A percentile compares a stretch with the other conserved stretches of the same genome.
Conservation (phyloP, 805 yeast genomes). For the Candida sonorensis region DNA sequence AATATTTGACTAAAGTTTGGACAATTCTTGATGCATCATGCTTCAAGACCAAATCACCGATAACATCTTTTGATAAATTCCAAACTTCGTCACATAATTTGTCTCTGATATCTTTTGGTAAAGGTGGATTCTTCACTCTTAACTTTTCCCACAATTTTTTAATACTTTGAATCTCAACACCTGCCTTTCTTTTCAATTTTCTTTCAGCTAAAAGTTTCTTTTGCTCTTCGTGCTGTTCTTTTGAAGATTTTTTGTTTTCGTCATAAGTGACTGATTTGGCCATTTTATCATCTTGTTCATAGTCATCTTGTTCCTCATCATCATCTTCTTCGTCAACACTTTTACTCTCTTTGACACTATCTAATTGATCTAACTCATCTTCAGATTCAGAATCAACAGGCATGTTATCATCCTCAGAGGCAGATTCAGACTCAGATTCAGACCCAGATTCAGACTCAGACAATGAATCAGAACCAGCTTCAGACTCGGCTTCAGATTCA, state of each 20-base stretch:
- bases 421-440: conserved; percentile 4
- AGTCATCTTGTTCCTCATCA: conserved; percentile 22
- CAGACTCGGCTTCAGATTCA: conserved; percentile 17
- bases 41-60: conserved; percentile 81
- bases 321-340: too few species aligned
- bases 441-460: conserved; percentile 6
- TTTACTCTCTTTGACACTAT: conserved; percentile 24
- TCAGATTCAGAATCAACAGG: conserved; percentile 10
- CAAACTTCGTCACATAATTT: conserved; percentile 79
- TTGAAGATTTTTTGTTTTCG: conserved; percentile 40
- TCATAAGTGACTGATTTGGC: conserved; percentile 26
- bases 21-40: conserved; percentile 97
- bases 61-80: conserved; percentile 69
- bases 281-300: conserved; percentile 22
- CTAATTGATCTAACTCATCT: conserved; percentile 29
- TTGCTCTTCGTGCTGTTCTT: conserved; percentile 78
- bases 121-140: conserved; percentile 76
- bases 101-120: conserved; percentile 70
- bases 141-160: conserved; percentile 87
- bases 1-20: conserved; percentile 85
- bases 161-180: conserved; percentile 75
- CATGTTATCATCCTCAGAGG: conserved; percentile 6
- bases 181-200: conserved; percentile 82
- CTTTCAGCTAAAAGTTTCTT: conserved; percentile 72
- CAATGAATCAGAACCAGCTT: conserved; percentile 7